These are phyloP conservation scores for Candida hungchunana DNA, from an alignment of 805 yeast species.

Conservation along the genomic window DNA sequence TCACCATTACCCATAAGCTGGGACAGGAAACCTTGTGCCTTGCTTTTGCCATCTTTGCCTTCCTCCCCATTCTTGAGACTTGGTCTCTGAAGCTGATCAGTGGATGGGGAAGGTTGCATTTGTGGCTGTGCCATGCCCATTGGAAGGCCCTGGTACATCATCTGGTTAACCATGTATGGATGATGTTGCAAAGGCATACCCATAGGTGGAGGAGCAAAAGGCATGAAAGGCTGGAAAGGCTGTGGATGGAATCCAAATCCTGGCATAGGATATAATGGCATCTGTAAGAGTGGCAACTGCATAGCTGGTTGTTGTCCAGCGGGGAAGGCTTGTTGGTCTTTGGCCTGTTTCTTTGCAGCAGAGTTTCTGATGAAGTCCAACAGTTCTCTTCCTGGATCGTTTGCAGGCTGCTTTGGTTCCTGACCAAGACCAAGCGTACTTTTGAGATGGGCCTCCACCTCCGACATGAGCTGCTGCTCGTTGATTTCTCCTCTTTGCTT, in stretches of 20 bases:
- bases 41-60: constrained; percentile 11
- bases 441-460: constrained; percentile 66
- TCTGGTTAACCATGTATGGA: constrained; percentile 10
- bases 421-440: constrained; percentile 53
- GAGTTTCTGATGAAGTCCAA: constrained; percentile 56
- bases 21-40: constrained; percentile 16
- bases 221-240: constrained; percentile 18
- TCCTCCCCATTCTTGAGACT: constrained; percentile 32
- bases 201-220: constrained; percentile 20
- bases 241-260: constrained; percentile 21
- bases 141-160: constrained; percentile 13
- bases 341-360: constrained; percentile 28
- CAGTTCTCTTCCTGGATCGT: constrained; percentile 75
- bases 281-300: constrained; percentile 12
- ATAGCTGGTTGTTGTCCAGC: constrained; percentile 8
- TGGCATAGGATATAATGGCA: constrained; percentile 13
- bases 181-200: constrained; percentile 8
- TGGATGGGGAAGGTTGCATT: constrained; percentile 32
- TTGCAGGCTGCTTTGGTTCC: constrained; percentile 18
- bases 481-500: constrained; percentile 43
- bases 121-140: constrained; percentile 13
- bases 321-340: constrained; percentile 14
- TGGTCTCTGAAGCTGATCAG: constrained; percentile 36
- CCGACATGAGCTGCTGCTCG: constrained; percentile 56
- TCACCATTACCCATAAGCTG: constrained; percentile 9